Evolutionary conservation across 495 filamentous ascomycete species (phyloP).

Genomic region (Neurospora tetrasperma): DNA sequence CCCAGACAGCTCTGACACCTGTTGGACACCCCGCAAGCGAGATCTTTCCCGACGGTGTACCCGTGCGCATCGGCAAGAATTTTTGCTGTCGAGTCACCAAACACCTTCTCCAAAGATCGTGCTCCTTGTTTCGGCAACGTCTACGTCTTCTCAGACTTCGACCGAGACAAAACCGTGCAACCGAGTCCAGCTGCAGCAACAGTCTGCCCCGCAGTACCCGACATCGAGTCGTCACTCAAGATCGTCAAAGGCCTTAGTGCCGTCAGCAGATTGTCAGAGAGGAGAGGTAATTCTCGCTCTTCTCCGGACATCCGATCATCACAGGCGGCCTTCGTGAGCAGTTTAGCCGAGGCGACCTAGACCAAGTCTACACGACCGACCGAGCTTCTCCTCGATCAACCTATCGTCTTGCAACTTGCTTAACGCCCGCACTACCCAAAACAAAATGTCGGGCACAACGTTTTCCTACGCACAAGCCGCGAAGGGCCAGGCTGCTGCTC

Average conservation of each 20-base stretch:
- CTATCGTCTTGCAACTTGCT: slow-evolving; percentile 5
- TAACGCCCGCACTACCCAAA: background rate
- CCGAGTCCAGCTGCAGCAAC: background rate
- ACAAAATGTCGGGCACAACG: slow-evolving; percentile 30
- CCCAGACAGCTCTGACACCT: background rate
- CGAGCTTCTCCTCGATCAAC: background rate
- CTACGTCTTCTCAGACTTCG: background rate
- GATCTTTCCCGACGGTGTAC: background rate
- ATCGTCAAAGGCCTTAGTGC: slow-evolving; percentile 1
- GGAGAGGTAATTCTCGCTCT: slow-evolving; percentile 17
- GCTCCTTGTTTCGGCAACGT: background rate
- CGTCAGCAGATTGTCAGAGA: slow-evolving; percentile 12
- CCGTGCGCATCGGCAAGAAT: background rate
- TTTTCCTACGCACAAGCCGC: slow-evolving; percentile 97
- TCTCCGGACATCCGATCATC: slow-evolving; percentile 23
- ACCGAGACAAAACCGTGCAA: background rate
- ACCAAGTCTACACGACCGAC: background rate
- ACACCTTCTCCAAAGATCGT: background rate
- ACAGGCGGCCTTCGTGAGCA: slow-evolving; percentile 8
- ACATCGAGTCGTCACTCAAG: background rate
- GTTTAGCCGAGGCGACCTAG: slow-evolving; percentile 6
- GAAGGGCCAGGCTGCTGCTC: slow-evolving; percentile 54
- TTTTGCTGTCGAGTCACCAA: background rate
- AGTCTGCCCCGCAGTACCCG: background rate
- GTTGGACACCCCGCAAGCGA: background rate